Conservation (phyloP, 2,329 filamentous ascomycete genomes). For the Zymoseptoria crescenta region DNA sequence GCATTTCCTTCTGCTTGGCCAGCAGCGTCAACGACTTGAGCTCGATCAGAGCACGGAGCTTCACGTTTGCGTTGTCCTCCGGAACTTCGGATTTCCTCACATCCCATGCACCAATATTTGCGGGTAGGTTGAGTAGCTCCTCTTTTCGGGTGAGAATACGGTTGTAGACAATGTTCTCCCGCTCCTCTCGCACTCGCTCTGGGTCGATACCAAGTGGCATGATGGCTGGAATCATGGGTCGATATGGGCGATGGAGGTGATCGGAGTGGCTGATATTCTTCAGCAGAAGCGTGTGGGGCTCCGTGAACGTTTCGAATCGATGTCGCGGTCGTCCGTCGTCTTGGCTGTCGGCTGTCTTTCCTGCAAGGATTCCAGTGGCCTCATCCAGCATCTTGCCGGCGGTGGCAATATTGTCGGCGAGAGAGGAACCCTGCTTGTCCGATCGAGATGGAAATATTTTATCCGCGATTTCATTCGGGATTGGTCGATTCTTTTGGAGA, state of each 20-base stretch:
- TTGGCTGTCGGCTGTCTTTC: conserved; percentile 30
- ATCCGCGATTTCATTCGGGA: conserved; percentile 72
- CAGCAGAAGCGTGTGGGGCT: conserved; percentile 55
- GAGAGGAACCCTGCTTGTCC: conserved; percentile 41
- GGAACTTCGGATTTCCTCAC: conserved; percentile 59
- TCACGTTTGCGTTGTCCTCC: conserved; percentile 71
- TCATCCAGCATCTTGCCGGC: conserved; percentile 47
- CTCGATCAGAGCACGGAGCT: conserved; percentile 86
- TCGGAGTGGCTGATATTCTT: conserved; percentile 68
- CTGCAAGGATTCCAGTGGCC: conserved; percentile 36
- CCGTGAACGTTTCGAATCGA: conserved; percentile 65
- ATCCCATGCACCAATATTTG: conserved; percentile 83
- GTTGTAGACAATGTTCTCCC: conserved; percentile 83
- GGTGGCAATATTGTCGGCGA: conserved; percentile 34
- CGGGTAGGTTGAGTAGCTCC: conserved; percentile 75
- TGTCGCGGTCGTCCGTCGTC: conserved; percentile 30
- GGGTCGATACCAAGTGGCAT: conserved; percentile 85
- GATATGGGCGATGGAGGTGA: conserved; percentile 66
- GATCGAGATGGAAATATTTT: conserved; percentile 70
- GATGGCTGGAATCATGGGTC: conserved; percentile 75
- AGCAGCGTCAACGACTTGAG: conserved; percentile 87
- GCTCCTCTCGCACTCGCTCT: conserved; percentile 75
- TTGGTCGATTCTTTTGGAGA: conserved; percentile 75
- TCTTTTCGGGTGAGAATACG: conserved; percentile 76
- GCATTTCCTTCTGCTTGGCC: conserved; percentile 75